These are phyloP conservation scores for Aegilops sharonensis DNA, from an alignment of 176 grass and related monocot species.

Conservation along the genomic window DNA sequence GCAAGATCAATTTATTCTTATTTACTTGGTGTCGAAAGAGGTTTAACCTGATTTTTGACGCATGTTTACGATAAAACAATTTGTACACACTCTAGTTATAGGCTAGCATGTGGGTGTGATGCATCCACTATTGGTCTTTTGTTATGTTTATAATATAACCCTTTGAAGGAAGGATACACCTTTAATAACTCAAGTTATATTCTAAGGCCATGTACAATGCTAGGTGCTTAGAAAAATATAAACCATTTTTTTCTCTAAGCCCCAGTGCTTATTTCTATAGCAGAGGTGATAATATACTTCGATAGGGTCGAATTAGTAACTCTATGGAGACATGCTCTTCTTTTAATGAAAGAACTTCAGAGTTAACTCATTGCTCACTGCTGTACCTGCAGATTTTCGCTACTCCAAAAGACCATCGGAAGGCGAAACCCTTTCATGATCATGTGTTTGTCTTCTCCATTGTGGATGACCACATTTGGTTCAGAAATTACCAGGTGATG, in stretches of 20 bases:
- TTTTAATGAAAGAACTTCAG: slow-evolving; percentile 1
- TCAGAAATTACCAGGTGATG: slow-evolving; percentile 91
- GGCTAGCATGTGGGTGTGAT: not conserved
- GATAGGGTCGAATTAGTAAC: not conserved
- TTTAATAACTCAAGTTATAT: not conserved
- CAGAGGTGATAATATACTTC: not conserved
- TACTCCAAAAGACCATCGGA: slow-evolving; percentile 83
- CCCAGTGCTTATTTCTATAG: not conserved
- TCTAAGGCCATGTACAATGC: not conserved
- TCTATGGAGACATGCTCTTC: not conserved
- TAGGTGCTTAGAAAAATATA: no score
- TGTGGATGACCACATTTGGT: slow-evolving; percentile 92
- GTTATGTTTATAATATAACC: not conserved
- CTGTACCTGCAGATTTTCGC: slow-evolving; percentile 59
- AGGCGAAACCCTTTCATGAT: slow-evolving; percentile 87
- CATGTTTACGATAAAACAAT: not conserved
- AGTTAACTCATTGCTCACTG: not conserved
- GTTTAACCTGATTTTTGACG: not conserved
- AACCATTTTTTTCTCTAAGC: no score
- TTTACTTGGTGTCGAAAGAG: not conserved
- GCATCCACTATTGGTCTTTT: not conserved
- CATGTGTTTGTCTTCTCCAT: slow-evolving; percentile 92
- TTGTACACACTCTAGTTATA: not conserved
- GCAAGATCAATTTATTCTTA: not conserved
- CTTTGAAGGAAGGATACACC: not conserved